Conservation (phyloP, 345 rosid species). For the Boechera stricta region DNA sequence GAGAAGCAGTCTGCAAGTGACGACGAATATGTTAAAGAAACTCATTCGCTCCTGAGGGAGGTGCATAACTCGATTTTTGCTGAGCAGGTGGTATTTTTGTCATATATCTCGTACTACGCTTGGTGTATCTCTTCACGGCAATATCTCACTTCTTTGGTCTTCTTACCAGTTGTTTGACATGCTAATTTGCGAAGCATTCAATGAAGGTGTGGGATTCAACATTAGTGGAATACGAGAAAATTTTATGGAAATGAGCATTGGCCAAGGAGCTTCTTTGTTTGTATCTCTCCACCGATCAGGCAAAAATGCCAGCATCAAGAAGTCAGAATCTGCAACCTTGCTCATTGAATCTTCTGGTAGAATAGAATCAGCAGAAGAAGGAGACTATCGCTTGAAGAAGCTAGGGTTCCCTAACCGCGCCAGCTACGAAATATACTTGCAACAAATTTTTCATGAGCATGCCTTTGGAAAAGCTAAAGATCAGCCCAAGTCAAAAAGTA, state of each 20-base stretch:
- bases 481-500: slow-evolving; percentile 49
- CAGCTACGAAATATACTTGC: slow-evolving; percentile 81
- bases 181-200: slow-evolving; percentile 78
- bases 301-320: slow-evolving; percentile 46
- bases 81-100: slow-evolving; percentile 67
- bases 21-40: slow-evolving; percentile 67
- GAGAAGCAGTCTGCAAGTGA: slow-evolving; percentile 56
- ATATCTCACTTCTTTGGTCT: slow-evolving; percentile 39
- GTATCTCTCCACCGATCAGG: slow-evolving; percentile 67
- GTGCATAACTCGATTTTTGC: slow-evolving; percentile 84
- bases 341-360: slow-evolving; percentile 58
- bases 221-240: slow-evolving; percentile 87
- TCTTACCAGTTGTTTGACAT: slow-evolving; percentile 78
- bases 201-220: slow-evolving; percentile 72
- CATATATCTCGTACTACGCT: slow-evolving; percentile 6
- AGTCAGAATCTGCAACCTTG: slow-evolving; percentile 48
- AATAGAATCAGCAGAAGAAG: slow-evolving; percentile 48
- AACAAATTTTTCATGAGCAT: slow-evolving; percentile 80
- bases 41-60: slow-evolving; percentile 68
- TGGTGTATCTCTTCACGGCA: slow-evolving; percentile 6
- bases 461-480: slow-evolving; percentile 59
- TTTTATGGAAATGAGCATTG: slow-evolving; percentile 70
- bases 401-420: slow-evolving; percentile 57
- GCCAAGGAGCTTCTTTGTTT: slow-evolving; percentile 74
- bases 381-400: slow-evolving; percentile 47